Percentiles rank a stretch among this genome's conserved stretches.
phyloP scores from a whole-genome alignment of 352 stramenopile species.

The Discostella stelligera region DNA sequence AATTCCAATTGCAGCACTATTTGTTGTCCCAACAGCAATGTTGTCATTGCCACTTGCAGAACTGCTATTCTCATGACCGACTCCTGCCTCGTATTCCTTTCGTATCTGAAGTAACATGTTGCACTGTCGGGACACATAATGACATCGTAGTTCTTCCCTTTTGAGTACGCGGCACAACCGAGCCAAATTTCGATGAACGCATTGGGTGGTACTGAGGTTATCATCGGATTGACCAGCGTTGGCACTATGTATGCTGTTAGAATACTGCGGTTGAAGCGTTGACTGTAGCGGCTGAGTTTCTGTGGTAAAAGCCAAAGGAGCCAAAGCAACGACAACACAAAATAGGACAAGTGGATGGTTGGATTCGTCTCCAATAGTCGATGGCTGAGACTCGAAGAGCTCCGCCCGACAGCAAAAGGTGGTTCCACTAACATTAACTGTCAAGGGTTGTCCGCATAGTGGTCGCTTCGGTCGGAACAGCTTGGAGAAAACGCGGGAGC shows the following conservation, averaged over 20 bases:
- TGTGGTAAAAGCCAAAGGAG: slow-evolving; percentile 23
- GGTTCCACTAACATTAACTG: slow-evolving; percentile 67
- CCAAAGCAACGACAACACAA: slow-evolving; percentile 74
- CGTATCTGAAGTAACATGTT: slow-evolving; percentile 52
- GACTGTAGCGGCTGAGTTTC: neutral
- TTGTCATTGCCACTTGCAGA: slow-evolving; percentile 19
- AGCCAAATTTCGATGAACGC: slow-evolving; percentile 70
- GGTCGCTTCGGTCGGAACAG: slow-evolving; percentile 74
- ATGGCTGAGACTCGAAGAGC: slow-evolving; percentile 53
- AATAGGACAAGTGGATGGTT: slow-evolving; percentile 66
- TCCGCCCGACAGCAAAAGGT: slow-evolving; percentile 79
- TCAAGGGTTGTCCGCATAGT: slow-evolving; percentile 77
- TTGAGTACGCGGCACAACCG: slow-evolving; percentile 69
- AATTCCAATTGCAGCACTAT: neutral
- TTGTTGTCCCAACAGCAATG: neutral
- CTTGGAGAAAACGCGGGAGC: slow-evolving; percentile 70
- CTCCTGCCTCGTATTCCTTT: slow-evolving; percentile 35
- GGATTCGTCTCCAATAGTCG: slow-evolving; percentile 11
- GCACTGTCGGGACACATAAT: slow-evolving; percentile 71
- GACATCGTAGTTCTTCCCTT: slow-evolving; percentile 72
- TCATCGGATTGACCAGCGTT: slow-evolving; percentile 15
- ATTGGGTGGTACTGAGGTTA: slow-evolving; percentile 42
- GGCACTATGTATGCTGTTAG: no score
- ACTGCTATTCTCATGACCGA: slow-evolving; percentile 19
- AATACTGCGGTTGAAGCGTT: neutral